Conservation (phyloP, 495 filamentous ascomycete species). For the Filosporella fistucella region DNA sequence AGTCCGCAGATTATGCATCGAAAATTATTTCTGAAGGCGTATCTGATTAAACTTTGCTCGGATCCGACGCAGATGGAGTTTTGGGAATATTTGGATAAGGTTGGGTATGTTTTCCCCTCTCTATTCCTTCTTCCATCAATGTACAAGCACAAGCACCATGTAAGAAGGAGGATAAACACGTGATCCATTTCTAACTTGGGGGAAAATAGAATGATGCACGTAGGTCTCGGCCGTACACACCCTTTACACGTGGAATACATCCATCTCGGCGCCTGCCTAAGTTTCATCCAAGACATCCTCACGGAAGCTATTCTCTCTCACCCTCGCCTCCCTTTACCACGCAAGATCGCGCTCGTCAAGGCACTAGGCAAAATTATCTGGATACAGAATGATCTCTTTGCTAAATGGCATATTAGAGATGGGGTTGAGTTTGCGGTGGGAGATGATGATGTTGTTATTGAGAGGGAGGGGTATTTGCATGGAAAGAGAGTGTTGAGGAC, state of each 20-base stretch:
- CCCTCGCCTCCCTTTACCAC: constrained; percentile 53
- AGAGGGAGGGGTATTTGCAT: constrained; percentile 51
- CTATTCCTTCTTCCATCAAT: too few species aligned
- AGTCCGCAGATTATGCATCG: constrained; percentile 68
- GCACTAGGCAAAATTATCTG: constrained; percentile 50
- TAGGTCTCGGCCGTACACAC: too few species aligned
- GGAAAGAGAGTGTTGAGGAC: constrained; percentile 1
- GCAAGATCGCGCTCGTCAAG: constrained; percentile 64
- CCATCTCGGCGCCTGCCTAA: too few species aligned
- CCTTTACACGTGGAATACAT: too few species aligned
- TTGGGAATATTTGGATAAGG: constrained; percentile 73
- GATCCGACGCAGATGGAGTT: constrained; percentile 70
- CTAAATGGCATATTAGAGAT: constrained; percentile 68
- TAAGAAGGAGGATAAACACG: too few species aligned
- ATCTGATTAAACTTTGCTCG: constrained; percentile 63
- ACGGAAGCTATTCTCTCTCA: constrained; percentile 69
- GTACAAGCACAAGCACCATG: too few species aligned
- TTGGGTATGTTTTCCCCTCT: too few species aligned
- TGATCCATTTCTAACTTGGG: too few species aligned
- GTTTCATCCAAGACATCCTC: constrained; percentile 72
- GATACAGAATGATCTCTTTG: constrained; percentile 31
- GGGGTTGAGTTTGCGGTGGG: constrained; percentile 66
- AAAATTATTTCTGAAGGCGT: constrained; percentile 72
- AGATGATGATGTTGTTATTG: constrained; percentile 48
- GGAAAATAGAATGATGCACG: too few species aligned